phyloP scores from a whole-genome alignment of 2,329 filamentous ascomycete genomes.

The Dryadomyces sulphureus region DNA sequence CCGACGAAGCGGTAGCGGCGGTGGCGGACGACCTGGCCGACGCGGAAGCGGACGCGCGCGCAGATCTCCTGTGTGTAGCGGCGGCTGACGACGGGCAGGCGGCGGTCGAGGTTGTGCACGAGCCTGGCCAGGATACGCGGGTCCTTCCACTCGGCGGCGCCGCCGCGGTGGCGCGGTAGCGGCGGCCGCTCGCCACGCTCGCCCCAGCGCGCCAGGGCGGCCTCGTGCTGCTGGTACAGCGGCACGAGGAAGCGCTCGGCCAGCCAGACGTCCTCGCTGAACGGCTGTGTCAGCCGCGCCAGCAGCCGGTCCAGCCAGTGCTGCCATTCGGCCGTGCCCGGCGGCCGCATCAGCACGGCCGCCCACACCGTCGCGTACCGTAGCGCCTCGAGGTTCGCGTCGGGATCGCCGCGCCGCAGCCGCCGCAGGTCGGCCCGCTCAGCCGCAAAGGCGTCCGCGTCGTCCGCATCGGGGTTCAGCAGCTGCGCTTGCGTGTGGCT shows the following conservation, averaged over 20 bases:
- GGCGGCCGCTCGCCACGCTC: not conserved
- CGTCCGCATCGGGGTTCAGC: conserved; percentile 7
- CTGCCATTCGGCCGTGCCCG: conserved; percentile 30
- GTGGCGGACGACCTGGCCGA: conserved; percentile 79
- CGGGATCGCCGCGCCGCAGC: conserved; percentile 28
- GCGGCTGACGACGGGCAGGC: conserved; percentile 20
- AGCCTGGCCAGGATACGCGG: conserved; percentile 22
- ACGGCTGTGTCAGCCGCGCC: conserved; percentile 48
- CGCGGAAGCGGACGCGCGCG: conserved; percentile 41
- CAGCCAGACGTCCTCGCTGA: conserved; percentile 57
- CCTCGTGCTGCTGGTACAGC: conserved; percentile 23
- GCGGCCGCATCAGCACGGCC: conserved; percentile 37
- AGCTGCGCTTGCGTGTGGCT: conserved; percentile 37
- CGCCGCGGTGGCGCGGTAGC: not conserved
- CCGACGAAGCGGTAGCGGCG: conserved; percentile 65
- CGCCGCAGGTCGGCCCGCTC: not conserved
- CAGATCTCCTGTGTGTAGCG: conserved; percentile 21
- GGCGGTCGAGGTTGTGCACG: conserved; percentile 29
- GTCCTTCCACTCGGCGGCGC: conserved; percentile 15
- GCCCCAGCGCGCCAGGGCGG: conserved; percentile 36
- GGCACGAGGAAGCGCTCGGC: conserved; percentile 54
- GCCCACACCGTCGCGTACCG: conserved; percentile 66
- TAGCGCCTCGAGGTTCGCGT: conserved; percentile 39
- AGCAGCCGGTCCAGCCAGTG: conserved; percentile 37
- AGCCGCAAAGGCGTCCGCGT: not conserved